Conservation (phyloP, 345 rosid species). For the Salix purpurea region DNA sequence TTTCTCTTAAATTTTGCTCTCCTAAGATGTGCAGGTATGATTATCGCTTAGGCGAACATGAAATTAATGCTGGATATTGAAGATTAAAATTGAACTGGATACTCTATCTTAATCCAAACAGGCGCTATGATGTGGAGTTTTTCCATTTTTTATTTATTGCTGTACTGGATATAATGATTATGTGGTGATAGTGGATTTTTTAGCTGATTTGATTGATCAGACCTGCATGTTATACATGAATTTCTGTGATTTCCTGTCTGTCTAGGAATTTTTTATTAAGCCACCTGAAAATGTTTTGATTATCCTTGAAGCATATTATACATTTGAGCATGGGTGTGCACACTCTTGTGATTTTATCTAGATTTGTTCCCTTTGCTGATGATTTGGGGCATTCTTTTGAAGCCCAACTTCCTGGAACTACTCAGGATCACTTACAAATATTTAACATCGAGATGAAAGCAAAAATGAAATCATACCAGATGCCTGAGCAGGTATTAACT, state of each 20-base stretch:
- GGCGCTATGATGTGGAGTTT: background rate
- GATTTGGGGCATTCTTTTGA: slow-evolving; percentile 12
- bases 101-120: background rate
- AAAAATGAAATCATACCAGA: slow-evolving; percentile 89
- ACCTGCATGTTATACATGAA: background rate
- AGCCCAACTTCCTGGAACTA: slow-evolving; percentile 96
- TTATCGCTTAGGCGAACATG: background rate
- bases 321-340: background rate
- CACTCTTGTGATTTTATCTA: background rate
- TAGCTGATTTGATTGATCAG: background rate
- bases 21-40: too few species aligned
- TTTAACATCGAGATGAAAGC: slow-evolving; percentile 96
- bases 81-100: background rate
- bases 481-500: slow-evolving; percentile 86
- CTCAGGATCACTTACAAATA: slow-evolving; percentile 97
- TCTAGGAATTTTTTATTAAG: background rate
- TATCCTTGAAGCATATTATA: background rate
- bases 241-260: background rate
- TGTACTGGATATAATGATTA: background rate
- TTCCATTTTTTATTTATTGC: background rate
- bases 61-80: background rate
- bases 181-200: background rate
- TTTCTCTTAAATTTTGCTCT: too few species aligned
- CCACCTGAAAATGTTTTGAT: background rate
- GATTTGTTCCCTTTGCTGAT: slow-evolving; percentile 9